Evolutionary conservation across 2,329 filamentous ascomycete species (phyloP).

Genomic region (Ophiostoma quercus): DNA sequence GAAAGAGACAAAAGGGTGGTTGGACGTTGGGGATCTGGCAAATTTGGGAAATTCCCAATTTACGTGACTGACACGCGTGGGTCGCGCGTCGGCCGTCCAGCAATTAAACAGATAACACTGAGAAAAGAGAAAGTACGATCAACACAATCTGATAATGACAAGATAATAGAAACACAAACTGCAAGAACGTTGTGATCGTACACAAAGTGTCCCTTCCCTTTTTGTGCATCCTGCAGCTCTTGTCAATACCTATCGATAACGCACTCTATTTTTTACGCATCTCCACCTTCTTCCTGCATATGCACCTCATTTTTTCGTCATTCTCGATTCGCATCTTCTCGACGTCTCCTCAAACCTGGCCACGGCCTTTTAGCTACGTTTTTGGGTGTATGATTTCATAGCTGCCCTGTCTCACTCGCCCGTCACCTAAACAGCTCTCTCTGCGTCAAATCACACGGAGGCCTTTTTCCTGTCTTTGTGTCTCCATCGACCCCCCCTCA

Average conservation of each 20-base stretch:
- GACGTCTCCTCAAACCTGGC: not conserved
- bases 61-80: slow-evolving; percentile 12
- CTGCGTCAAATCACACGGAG: too few relatives aligned
- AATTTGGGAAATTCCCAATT: slow-evolving; percentile 2
- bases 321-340: not conserved
- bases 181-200: not conserved
- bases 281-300: slow-evolving; percentile 16
- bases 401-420: not conserved
- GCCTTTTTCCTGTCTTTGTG: not conserved
- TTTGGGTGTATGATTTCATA: not conserved
- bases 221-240: not conserved
- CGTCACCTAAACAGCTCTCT: not conserved
- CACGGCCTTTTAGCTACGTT: not conserved
- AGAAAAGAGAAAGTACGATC: not conserved
- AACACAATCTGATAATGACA: not conserved
- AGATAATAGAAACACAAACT: not conserved
- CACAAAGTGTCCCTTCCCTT: not conserved
- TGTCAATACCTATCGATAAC: slow-evolving; percentile 10
- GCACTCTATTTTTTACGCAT: slow-evolving; percentile 15
- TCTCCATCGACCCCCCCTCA: not conserved
- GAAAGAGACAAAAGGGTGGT: not conserved
- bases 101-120: not conserved
- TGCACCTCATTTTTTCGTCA: slow-evolving; percentile 13
- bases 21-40: not conserved
- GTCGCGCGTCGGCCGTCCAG: not conserved